These are phyloP conservation scores for Silybum marianum DNA, from an alignment of 129 eudicot species.

Conservation along the genomic window DNA sequence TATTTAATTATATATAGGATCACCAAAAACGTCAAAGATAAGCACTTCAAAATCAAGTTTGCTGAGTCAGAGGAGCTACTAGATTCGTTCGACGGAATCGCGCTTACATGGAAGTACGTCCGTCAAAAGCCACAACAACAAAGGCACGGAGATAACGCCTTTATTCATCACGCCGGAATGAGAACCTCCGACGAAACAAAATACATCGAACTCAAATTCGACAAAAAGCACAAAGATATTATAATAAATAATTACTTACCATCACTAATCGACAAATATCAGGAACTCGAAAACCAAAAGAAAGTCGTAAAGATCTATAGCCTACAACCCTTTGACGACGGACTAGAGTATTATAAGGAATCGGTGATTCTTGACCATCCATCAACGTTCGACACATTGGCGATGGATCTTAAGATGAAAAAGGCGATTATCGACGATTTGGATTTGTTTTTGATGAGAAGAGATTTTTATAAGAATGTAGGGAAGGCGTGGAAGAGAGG, in stretches of 20 bases:
- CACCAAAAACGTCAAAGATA: conserved; percentile 9
- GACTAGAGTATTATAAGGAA: conserved; percentile 17
- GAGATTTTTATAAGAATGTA: conserved; percentile 41
- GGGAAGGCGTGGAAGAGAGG: conserved; percentile 63
- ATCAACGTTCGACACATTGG: conserved; percentile 30
- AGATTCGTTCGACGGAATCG: conserved; percentile 15
- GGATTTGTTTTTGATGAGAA: conserved; percentile 13
- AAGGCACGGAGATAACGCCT: background rate
- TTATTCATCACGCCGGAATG: conserved; percentile 10
- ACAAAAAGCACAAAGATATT: conserved; percentile 40
- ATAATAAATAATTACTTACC: conserved; percentile 50
- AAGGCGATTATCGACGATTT: conserved; percentile 10
- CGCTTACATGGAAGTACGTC: conserved; percentile 51
- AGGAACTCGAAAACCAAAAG: conserved; percentile 43
- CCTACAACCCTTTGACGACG: conserved; percentile 37
- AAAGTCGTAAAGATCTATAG: conserved; percentile 47
- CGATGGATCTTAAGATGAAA: conserved; percentile 12
- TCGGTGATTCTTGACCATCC: conserved; percentile 38
- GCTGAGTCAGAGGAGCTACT: background rate
- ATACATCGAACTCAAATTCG: conserved; percentile 51
- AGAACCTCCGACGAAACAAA: conserved; percentile 33
- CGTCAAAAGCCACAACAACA: conserved; percentile 15
- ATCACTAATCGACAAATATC: conserved; percentile 28
- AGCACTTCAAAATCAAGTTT: conserved; percentile 17
- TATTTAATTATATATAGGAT: background rate